A percentile compares a stretch with the other conserved stretches of the same genome.
Conservation (phyloP, 2,329 filamentous ascomycete genomes). For the Monilinia fructicola region DNA sequence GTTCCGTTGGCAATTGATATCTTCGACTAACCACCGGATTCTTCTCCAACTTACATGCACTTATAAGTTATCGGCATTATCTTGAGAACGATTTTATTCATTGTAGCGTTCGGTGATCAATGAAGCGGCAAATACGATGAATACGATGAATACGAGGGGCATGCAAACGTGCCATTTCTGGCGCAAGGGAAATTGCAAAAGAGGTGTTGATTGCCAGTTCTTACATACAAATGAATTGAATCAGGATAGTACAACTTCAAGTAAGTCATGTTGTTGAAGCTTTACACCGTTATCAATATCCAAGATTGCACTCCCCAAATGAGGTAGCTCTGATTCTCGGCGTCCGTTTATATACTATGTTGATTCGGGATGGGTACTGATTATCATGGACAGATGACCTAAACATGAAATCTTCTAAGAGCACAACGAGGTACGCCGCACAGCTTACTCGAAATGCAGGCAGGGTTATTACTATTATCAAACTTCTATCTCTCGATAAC, state of each 20-base stretch:
- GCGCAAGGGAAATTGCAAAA: neutral
- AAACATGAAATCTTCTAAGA: neutral
- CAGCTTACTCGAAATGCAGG: conserved; percentile 18
- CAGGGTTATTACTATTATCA: neutral
- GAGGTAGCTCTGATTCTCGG: too few species aligned
- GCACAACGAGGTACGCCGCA: too few species aligned
- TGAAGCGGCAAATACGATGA: too few species aligned
- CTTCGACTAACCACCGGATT: too few species aligned
- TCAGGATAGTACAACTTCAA: neutral
- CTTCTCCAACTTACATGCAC: too few species aligned
- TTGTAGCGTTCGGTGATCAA: too few species aligned
- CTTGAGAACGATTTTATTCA: too few species aligned
- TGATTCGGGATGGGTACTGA: neutral
- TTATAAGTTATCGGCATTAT: too few species aligned
- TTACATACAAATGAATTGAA: neutral
- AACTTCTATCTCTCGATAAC: neutral
- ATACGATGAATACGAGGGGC: neutral
- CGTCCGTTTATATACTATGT: neutral
- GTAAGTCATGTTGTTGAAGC: neutral
- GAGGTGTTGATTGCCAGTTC: neutral
- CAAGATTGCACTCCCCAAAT: too few species aligned
- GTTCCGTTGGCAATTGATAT: neutral
- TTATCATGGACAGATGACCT: neutral
- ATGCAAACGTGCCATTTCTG: neutral
- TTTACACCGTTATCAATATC: neutral